Base-by-base conservation (phyloP, 352 stramenopile genomes). In the Globisporangium solare region DNA sequence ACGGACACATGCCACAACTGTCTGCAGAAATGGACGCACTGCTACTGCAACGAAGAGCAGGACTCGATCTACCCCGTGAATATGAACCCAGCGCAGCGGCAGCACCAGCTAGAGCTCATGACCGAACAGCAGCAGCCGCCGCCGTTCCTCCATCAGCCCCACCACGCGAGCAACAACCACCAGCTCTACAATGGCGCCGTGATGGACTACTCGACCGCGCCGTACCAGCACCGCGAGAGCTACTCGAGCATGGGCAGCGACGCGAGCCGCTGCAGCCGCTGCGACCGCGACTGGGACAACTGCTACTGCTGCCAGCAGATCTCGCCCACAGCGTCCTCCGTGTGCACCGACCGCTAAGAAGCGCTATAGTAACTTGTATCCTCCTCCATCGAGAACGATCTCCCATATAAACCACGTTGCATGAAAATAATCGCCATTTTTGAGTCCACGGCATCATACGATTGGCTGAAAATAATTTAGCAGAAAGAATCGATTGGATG, bases 11-110 rank as follows among this genome's bases (percentile, higher is more conserved):
- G 84, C 54, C 76, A 83, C 61, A 68, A 73, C 39, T 94, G 84
- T 56, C 50, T 88, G 47, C 79, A 91, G 51, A 92, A 92, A 61
- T 94, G 84, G 84, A 92, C 79, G n/a, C 68, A 92, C 58, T 94
- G 84, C 63, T 91, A 92, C 59, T 94, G 84, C 71, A 90, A 90
- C 57, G 86, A 83, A 48, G 79, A 94, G 50, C 78, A 91, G 58
- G 76, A 90, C 56, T 72, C 70, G 15, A 68, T 90, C 41, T 87
- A 79, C 50, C 70, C 73, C 12, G 65, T 82, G 24, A 68, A 65
- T 31, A 54, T 75, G 20, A 49, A 63, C 54, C 55, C 47, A 24
- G 43, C 35, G 51, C 45, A 59, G n/a, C 50, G 49, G 5, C 53
- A 60, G 0, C 40, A 55, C 47, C 15, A 27, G 47, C 20, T 35